Evolutionary conservation across 805 yeast genomes (phyloP).

Genomic region (Sugiyamaella americana): DNA sequence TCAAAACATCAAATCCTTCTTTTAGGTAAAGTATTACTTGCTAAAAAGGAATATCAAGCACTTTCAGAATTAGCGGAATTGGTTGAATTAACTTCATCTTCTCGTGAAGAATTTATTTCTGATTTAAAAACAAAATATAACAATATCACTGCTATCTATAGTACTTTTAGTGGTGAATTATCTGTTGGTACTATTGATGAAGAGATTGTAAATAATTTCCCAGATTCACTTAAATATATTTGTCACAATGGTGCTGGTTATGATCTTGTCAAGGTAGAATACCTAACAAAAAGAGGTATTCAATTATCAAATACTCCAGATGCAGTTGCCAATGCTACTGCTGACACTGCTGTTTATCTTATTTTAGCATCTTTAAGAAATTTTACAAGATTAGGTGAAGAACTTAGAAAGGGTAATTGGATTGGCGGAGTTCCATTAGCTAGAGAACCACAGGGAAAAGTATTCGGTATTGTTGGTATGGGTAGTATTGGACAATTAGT

Average conservation of each 20-base stretch:
- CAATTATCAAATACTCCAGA: constrained; percentile 50
- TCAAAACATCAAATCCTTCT: constrained; percentile 55
- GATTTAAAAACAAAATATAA: constrained; percentile 33
- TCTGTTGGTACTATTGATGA: constrained; percentile 41
- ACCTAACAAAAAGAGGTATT: constrained; percentile 37
- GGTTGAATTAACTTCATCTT: constrained; percentile 36
- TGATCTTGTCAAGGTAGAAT: constrained; percentile 44
- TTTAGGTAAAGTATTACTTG: constrained; percentile 55
- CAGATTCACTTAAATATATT: constrained; percentile 38
- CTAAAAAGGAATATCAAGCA: constrained; percentile 61
- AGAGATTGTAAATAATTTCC: constrained; percentile 37
- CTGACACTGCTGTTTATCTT: constrained; percentile 49
- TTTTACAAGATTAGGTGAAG: constrained; percentile 38
- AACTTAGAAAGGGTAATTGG: constrained; percentile 44
- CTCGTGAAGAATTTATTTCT: constrained; percentile 37
- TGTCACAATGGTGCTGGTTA: constrained; percentile 55
- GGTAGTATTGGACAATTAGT: constrained; percentile 59
- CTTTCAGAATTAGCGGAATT: constrained; percentile 44
- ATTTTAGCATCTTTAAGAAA: constrained; percentile 49
- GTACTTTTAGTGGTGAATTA: constrained; percentile 38
- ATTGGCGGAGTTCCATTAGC: constrained; percentile 40
- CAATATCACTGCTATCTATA: constrained; percentile 37
- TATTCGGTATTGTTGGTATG: constrained; percentile 55
- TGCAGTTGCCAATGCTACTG: constrained; percentile 50
- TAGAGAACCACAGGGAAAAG: constrained; percentile 44